phyloP scores from a whole-genome alignment of 75 land plant species.

The Selaginella moellendorffii region DNA sequence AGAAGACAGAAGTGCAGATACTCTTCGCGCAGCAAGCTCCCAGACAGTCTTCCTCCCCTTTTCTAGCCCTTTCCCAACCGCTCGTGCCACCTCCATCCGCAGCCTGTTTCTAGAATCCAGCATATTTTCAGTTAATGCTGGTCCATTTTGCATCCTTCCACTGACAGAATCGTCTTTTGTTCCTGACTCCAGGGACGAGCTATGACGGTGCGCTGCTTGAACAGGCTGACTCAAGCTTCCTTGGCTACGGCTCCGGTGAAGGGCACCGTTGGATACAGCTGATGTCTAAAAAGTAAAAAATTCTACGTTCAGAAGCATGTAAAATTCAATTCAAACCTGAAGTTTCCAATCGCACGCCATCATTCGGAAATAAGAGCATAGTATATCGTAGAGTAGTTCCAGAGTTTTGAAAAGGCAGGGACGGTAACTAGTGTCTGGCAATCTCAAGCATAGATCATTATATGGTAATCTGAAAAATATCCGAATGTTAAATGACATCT shows the following conservation, averaged over 20 bases:
- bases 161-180: neutral
- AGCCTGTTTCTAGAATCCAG: neutral
- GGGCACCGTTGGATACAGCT: neutral
- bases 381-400: conserved; percentile 56
- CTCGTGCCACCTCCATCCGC: neutral
- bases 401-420: conserved; percentile 58
- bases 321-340: conserved; percentile 38
- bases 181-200: neutral
- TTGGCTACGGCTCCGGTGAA: neutral
- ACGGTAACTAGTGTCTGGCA: conserved; percentile 82
- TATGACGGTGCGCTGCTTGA: neutral
- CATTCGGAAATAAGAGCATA: conserved; percentile 75
- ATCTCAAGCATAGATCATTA: conserved; percentile 74
- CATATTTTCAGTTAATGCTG: neutral
- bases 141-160: conserved; percentile 1
- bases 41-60: conserved; percentile 82
- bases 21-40: conserved; percentile 88
- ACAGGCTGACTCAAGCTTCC: neutral
- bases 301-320: too few species aligned
- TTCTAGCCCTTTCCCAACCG: conserved; percentile 51
- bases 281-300: neutral
- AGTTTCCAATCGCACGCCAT: conserved; percentile 49
- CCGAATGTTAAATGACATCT: too few species aligned
- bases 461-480: conserved; percentile 67
- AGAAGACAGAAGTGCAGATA: conserved; percentile 76